Evolutionary conservation across 2,329 filamentous ascomycete genomes (phyloP), one percentile per base, ranked within the genome.

Genomic region (Tolypocladium endophyticum): DNA sequence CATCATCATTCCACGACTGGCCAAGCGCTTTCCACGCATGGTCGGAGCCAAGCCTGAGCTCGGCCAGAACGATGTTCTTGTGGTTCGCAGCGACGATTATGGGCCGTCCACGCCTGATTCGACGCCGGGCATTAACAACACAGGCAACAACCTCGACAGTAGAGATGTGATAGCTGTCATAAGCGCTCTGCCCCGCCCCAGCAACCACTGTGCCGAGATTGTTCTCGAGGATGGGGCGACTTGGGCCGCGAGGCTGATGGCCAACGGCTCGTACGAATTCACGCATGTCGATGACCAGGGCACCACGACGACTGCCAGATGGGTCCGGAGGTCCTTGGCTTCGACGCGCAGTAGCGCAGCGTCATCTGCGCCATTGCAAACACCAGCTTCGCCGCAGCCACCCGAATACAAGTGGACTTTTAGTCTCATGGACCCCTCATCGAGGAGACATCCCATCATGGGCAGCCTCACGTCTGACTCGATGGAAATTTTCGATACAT

Each of bases 21-120:
- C 81, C 2, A 82, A 84, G 67, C 79, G 80, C 8, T 87, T 87
- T 62, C 84, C 87, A 0, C 80, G 82, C 8, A 78, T 89, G 56
- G 87, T 89, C 66, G 79, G 81, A 58, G 80, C 81, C 28, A 85
- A 84, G 66, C 82, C 84, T 54, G 80, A 84, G 59, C 75, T 92
- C 4, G 83, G 86, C 38, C 79, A 83, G 28, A 84, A 88, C 63
- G 89, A 92, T 70, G 76, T 92, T 16, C 80, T 92, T 60, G 72
- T 93, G 54, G 80, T 92, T 36, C 83, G 81, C 65, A 88, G 87
- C 59, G 87, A 90, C 64, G 82, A 87, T 63, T 91, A 90, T 69
- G 75, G 73, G 59, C 41, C 53, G 11, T 57, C 61, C 8, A 39
- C 61, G 16, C 67, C 61, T 65, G 75, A 59, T 66, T 75, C 69